These are phyloP conservation scores for Peronosclerospora sorghi DNA, from an alignment of 352 stramenopile genomes.

Conservation along the genomic window DNA sequence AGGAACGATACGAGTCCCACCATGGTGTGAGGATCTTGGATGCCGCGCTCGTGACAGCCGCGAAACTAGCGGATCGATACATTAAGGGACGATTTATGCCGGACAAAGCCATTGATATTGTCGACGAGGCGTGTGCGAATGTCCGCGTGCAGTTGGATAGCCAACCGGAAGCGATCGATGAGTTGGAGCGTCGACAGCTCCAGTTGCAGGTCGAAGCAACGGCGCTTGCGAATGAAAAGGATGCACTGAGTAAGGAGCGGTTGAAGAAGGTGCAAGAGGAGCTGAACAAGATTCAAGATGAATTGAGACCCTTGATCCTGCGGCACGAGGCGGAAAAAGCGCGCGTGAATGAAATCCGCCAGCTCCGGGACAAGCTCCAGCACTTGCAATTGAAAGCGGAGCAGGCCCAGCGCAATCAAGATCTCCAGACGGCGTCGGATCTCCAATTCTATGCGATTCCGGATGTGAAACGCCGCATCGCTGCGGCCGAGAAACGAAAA, in stretches of 20 bases:
- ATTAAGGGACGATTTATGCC: conserved; percentile 88
- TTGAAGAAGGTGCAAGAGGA: too few species aligned
- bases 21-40: conserved; percentile 94
- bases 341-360: too few species aligned
- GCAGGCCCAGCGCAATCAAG: too few species aligned
- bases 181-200: conserved; percentile 90
- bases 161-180: conserved; percentile 93
- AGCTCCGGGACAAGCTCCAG: conserved; percentile 90
- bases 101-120: conserved; percentile 92
- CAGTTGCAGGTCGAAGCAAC: conserved; percentile 94
- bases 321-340: too few species aligned
- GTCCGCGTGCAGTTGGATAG: conserved; percentile 90
- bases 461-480: too few species aligned
- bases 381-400: conserved; percentile 89
- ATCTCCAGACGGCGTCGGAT: too few species aligned
- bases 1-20: conserved; percentile 94
- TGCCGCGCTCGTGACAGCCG: conserved; percentile 87
- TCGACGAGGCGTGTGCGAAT: conserved; percentile 90
- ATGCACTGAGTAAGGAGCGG: too few species aligned
- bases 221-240: conserved; percentile 90
- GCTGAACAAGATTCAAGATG: too few species aligned
- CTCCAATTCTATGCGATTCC: too few species aligned
- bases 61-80: conserved; percentile 90
- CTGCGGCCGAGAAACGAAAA: conserved; percentile 68
- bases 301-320: too few species aligned